Conservation (phyloP, 495 filamentous ascomycete genomes). For the Massariosphaeria phaeospora region DNA sequence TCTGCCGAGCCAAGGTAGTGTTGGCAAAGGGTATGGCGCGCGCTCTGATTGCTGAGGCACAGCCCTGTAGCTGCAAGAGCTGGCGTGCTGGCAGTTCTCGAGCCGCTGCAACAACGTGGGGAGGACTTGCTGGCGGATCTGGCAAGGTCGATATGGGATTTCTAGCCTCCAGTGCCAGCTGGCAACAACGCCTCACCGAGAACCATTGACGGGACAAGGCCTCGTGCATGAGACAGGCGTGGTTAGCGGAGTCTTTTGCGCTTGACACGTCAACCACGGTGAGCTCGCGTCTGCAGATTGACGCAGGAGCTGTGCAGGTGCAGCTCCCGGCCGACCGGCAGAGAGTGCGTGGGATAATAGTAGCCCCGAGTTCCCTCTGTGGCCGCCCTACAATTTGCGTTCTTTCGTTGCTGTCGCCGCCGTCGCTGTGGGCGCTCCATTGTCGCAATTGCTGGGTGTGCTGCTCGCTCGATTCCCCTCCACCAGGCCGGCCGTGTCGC, state of each 20-base stretch:
- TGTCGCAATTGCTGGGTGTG: conserved; percentile 22
- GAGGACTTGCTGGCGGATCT: conserved; percentile 5
- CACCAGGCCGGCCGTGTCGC: conserved; percentile 23
- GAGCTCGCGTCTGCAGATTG: conserved; percentile 31
- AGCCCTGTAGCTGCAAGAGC: conserved; percentile 13
- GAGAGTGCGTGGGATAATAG: conserved; percentile 30
- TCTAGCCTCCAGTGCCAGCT: conserved; percentile 28
- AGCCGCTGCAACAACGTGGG: conserved; percentile 8
- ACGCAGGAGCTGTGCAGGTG: conserved; percentile 32
- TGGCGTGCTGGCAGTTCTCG: conserved; percentile 4
- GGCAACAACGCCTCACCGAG: conserved; percentile 27
- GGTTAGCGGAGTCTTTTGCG: conserved; percentile 21
- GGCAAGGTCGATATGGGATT: neutral
- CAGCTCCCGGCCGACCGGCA: conserved; percentile 17
- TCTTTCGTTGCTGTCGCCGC: conserved; percentile 19
- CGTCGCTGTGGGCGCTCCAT: conserved; percentile 10
- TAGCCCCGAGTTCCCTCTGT: conserved; percentile 11
- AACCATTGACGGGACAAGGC: conserved; percentile 8
- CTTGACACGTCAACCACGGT: conserved; percentile 26
- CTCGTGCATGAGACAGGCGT: conserved; percentile 5
- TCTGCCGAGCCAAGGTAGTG: conserved; percentile 14
- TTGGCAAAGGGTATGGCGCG: conserved; percentile 6
- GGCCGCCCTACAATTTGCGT: conserved; percentile 23
- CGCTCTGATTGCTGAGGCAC: conserved; percentile 7
- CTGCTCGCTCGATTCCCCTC: conserved; percentile 22